Percentiles rank a stretch among this genome's conserved stretches.
These are phyloP conservation scores for Inga oerstediana DNA, from an alignment of 306 rosid species.

Conservation along the genomic window DNA sequence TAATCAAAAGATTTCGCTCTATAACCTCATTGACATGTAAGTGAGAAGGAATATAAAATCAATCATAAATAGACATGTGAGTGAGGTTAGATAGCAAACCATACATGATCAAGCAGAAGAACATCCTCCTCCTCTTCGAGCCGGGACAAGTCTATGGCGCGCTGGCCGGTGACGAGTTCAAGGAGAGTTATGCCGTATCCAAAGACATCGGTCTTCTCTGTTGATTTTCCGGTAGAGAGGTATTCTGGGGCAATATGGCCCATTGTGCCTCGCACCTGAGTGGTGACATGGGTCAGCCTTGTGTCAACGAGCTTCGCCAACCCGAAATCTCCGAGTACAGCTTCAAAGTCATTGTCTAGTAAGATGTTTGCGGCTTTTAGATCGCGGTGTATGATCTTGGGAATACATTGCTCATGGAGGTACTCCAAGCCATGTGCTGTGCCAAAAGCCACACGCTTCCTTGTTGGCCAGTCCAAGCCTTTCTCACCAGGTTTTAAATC, in stretches of 20 bases:
- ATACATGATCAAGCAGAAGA: constrained; percentile 91
- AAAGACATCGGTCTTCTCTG: constrained; percentile 90
- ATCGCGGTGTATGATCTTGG: constrained; percentile 94
- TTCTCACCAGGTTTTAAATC: constrained; percentile 54
- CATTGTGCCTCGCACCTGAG: constrained; percentile 96
- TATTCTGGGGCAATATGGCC: constrained; percentile 98
- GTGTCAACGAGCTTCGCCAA: constrained; percentile 80
- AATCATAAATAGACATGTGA: background rate
- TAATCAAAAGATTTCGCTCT: too few relatives aligned
- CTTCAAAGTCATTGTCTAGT: constrained; percentile 79
- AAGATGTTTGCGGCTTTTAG: constrained; percentile 94
- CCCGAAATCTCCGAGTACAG: constrained; percentile 95
- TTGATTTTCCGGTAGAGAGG: constrained; percentile 87
- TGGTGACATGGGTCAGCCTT: constrained; percentile 82
- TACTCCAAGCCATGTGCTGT: constrained; percentile 76
- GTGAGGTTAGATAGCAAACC: background rate
- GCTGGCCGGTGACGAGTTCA: constrained; percentile 88
- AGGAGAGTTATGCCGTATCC: constrained; percentile 97
- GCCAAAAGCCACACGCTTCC: constrained; percentile 55
- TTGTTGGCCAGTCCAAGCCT: constrained; percentile 55
- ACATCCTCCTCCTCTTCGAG: constrained; percentile 96
- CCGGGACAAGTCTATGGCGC: constrained; percentile 82
- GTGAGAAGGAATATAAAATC: background rate
- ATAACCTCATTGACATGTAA: too few relatives aligned
- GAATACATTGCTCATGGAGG: constrained; percentile 87